A percentile compares a stretch with the other conserved stretches of the same genome.
Evolutionary conservation across 148 eudicot genomes (phyloP).

Genomic region (Spergularia bocconei): DNA sequence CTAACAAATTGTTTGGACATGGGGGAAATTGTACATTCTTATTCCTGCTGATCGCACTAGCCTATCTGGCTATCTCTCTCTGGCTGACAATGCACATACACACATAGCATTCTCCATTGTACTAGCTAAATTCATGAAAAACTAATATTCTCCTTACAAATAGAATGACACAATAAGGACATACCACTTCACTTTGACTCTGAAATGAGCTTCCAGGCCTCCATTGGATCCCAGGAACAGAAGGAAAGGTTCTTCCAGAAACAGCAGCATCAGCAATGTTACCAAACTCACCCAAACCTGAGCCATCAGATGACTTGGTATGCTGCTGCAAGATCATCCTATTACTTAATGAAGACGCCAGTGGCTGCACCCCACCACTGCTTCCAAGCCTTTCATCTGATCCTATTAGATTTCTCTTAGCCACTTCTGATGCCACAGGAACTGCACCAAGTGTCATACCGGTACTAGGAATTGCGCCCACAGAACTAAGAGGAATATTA

Average conservation of each 20-base stretch:
- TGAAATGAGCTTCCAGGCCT: constrained; percentile 92
- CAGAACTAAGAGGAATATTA: constrained; percentile 51
- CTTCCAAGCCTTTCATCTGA: constrained; percentile 78
- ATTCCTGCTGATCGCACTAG: too few species aligned
- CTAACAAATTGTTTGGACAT: not conserved
- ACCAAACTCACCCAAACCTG: constrained; percentile 39
- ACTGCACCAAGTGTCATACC: constrained; percentile 48
- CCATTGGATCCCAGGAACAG: constrained; percentile 92
- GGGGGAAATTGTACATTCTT: not conserved
- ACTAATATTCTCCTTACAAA: too few species aligned
- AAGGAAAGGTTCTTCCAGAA: constrained; percentile 62
- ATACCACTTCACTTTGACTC: constrained; percentile 80
- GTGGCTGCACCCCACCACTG: constrained; percentile 50
- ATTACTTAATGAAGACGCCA: constrained; percentile 42
- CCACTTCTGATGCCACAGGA: constrained; percentile 64
- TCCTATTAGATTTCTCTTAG: constrained; percentile 67
- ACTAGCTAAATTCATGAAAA: too few species aligned
- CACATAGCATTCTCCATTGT: too few species aligned
- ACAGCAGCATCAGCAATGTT: constrained; percentile 52
- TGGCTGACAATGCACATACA: too few species aligned
- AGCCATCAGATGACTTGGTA: constrained; percentile 43
- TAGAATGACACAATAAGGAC: constrained; percentile 5
- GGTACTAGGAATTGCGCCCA: constrained; percentile 46
- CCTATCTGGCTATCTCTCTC: too few species aligned
- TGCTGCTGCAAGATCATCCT: constrained; percentile 42